phyloP scores from a whole-genome alignment of 768 basidiomycete genomes.

The Pulveroboletus sp. region DNA sequence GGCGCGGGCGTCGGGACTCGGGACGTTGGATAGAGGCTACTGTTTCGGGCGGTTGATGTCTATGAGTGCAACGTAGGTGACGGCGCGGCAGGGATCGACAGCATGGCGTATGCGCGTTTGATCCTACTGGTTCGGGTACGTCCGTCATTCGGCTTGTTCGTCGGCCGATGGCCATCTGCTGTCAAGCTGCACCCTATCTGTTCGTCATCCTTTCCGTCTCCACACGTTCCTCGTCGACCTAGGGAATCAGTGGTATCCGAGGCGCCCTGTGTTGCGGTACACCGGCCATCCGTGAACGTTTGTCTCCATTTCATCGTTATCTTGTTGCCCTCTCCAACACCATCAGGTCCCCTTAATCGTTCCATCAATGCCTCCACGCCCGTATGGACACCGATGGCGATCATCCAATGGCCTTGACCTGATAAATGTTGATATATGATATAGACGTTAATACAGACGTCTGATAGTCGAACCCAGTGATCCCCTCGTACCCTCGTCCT shows the following conservation, averaged over 20 bases:
- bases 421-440: too few relatives aligned
- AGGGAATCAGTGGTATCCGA: not conserved
- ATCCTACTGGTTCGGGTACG: not conserved
- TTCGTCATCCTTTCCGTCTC: not conserved
- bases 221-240: not conserved
- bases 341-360: constrained; percentile 3
- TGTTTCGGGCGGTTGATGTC: not conserved
- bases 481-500: too few relatives aligned
- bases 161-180: too few relatives aligned
- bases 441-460: too few relatives aligned
- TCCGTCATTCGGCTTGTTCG: too few relatives aligned
- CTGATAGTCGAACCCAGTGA: too few relatives aligned
- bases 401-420: too few relatives aligned
- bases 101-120: not conserved
- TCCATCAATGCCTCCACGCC: not conserved
- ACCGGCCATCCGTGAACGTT: constrained; percentile 8
- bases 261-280: constrained; percentile 1
- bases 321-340: too few relatives aligned
- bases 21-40: not conserved
- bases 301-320: constrained; percentile 2
- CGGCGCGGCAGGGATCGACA: constrained; percentile 1
- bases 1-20: not conserved
- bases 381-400: not conserved
- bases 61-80: not conserved
- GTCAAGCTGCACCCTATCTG: too few relatives aligned